phyloP scores from a whole-genome alignment of 192 early-diverging fungal species.

The Nowakowskiella sp. region DNA sequence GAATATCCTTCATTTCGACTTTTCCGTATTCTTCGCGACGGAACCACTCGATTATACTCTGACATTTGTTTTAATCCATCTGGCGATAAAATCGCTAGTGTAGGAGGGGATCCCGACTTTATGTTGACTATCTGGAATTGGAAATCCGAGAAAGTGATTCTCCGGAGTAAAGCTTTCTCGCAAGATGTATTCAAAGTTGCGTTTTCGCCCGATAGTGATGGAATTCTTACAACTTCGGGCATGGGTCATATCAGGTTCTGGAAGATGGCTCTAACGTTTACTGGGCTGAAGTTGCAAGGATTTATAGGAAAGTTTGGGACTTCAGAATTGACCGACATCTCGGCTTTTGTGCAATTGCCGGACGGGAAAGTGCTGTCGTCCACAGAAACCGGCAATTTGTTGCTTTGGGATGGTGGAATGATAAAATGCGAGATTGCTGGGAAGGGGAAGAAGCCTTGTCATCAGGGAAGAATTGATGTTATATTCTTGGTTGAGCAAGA shows the following conservation, averaged over 20 bases:
- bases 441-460: slow-evolving; percentile 42
- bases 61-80: slow-evolving; percentile 43
- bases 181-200: slow-evolving; percentile 52
- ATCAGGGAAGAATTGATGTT: slow-evolving; percentile 40
- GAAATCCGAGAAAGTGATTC: slow-evolving; percentile 38
- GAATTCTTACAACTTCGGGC: slow-evolving; percentile 47
- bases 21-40: slow-evolving; percentile 36
- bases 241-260: slow-evolving; percentile 67
- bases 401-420: slow-evolving; percentile 58
- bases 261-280: slow-evolving; percentile 53
- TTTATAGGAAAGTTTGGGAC: slow-evolving; percentile 57
- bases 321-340: slow-evolving; percentile 51
- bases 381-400: slow-evolving; percentile 54
- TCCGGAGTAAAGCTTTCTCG: slow-evolving; percentile 55
- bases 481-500: slow-evolving; percentile 44
- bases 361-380: slow-evolving; percentile 54
- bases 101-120: slow-evolving; percentile 54
- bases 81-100: slow-evolving; percentile 48
- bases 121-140: slow-evolving; percentile 60
- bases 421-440: slow-evolving; percentile 54
- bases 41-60: slow-evolving; percentile 35
- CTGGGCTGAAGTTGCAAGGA: slow-evolving; percentile 54
- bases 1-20: slow-evolving; percentile 41
- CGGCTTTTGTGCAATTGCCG: slow-evolving; percentile 47
- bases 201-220: slow-evolving; percentile 48